Evolutionary conservation across 805 yeast species (phyloP).

Genomic region (Barnettozyma vustinii): DNA sequence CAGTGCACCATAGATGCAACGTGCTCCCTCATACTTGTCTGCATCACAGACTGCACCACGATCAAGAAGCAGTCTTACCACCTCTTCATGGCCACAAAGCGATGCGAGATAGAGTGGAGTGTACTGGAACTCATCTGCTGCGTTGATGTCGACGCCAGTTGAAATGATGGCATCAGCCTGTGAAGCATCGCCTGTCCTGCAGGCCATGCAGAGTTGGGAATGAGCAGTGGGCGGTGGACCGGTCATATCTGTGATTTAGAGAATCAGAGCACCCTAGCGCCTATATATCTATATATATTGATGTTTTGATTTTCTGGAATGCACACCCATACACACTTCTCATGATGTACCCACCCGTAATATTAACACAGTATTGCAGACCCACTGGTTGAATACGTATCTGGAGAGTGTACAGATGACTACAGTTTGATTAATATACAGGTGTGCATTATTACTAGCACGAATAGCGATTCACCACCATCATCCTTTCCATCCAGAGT

Average conservation of each 20-base stretch:
- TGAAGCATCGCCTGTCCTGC: slow-evolving; percentile 64
- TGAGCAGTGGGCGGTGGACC: not conserved
- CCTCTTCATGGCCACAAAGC: slow-evolving; percentile 64
- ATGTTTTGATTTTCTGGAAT: too few relatives aligned
- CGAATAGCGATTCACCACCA: not conserved
- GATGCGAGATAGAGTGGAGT: slow-evolving; percentile 71
- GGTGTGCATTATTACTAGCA: not conserved
- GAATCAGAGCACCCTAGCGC: too few relatives aligned
- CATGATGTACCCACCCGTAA: too few relatives aligned
- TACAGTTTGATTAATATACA: not conserved
- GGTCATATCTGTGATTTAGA: not conserved
- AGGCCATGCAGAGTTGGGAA: slow-evolving; percentile 52
- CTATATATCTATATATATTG: too few relatives aligned
- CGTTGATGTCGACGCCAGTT: slow-evolving; percentile 41
- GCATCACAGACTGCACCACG: slow-evolving; percentile 75
- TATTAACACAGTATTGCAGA: too few relatives aligned
- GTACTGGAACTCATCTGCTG: slow-evolving; percentile 67
- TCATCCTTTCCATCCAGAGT: not conserved
- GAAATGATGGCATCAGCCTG: slow-evolving; percentile 52
- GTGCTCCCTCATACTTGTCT: slow-evolving; percentile 76
- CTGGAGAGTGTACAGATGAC: too few relatives aligned
- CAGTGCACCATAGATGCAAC: slow-evolving; percentile 74
- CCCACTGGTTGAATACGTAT: too few relatives aligned
- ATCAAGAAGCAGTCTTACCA: slow-evolving; percentile 55
- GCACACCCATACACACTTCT: too few relatives aligned